Evolutionary conservation across 768 basidiomycete genomes (phyloP).

Genomic region (Flagelloscypha sp.): DNA sequence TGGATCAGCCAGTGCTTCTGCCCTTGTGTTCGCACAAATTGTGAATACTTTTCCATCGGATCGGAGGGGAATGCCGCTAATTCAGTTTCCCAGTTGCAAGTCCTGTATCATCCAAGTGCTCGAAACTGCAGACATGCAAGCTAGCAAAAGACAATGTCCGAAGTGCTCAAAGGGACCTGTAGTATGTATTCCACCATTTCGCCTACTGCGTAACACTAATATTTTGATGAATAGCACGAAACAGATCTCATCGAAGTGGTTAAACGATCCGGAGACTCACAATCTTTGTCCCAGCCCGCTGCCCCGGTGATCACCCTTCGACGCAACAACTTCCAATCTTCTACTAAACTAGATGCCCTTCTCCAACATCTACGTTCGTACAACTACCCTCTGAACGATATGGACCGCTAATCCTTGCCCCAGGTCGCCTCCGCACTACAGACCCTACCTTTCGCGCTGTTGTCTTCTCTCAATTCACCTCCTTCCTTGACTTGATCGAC

Average conservation of each 20-base stretch:
- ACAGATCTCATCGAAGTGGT: slow-evolving; percentile 59
- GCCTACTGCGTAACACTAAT: background rate
- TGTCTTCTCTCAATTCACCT: slow-evolving; percentile 87
- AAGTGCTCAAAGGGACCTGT: slow-evolving; percentile 68
- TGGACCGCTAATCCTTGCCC: slow-evolving; percentile 1
- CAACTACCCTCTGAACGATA: background rate
- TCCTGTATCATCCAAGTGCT: slow-evolving; percentile 80
- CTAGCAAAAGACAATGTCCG: slow-evolving; percentile 69
- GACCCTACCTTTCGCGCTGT: slow-evolving; percentile 76
- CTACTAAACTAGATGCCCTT: slow-evolving; percentile 86
- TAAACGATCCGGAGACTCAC: slow-evolving; percentile 18
- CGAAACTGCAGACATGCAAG: slow-evolving; percentile 57
- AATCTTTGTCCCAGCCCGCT: slow-evolving; percentile 25
- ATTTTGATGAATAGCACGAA: slow-evolving; percentile 27
- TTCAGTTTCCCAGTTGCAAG: slow-evolving; percentile 55
- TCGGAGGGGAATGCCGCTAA: background rate
- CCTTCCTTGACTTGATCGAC: slow-evolving; percentile 79
- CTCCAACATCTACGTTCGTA: slow-evolving; percentile 58
- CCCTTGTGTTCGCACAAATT: slow-evolving; percentile 73
- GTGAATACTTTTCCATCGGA: slow-evolving; percentile 29
- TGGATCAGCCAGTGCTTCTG: slow-evolving; percentile 62
- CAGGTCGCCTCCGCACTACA: slow-evolving; percentile 57
- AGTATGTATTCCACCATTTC: background rate
- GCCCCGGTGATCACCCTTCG: slow-evolving; percentile 48
- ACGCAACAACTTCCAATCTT: slow-evolving; percentile 79